Base-by-base conservation (phyloP, 768 basidiomycete species). In the Rhodotorula kratochvilovae region DNA sequence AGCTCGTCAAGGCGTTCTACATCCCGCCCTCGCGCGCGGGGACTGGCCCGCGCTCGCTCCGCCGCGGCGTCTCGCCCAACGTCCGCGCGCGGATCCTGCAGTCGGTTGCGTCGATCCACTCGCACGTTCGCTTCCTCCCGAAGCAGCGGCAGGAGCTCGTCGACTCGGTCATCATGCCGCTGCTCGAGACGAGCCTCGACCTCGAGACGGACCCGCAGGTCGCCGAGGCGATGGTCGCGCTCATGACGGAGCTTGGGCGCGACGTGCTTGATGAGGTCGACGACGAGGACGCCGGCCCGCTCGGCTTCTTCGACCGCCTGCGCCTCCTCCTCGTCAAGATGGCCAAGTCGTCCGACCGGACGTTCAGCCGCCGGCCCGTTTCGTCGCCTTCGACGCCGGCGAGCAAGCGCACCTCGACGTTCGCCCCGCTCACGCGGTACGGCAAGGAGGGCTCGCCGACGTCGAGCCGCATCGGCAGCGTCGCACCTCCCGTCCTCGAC, bases 111-210 rank as follows among this genome's bases (percentile, higher is more conserved):
- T 74, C 79, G 21, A 75, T 82, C 0, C 81, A 80, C 63, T 62
- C 60, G 17, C 78, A 78, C 63, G 77, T 80, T 27, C 78, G 80
- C 33, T 79, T 78, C 27, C 69, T 80, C 45, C 66, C 76, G 27
- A 75, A 68, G 19, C 71, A 77, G 7, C 73, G 81, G 23, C 63
- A 70, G 2, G 72, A 76, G 50, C 74, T 82, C 5, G 78, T 82
- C 46, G 74, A 77, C 27, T 51, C 72, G 33, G 78, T 81, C 50
- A 70, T 83, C 56, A 74, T 82, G 36, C 81, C 81, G 5, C 76
- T 82, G 43, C 68, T 81, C 27, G 81, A 82, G 66, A 69, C 77
- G 46, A 78, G 77, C 15, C 69, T 82, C 36, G 67, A 78, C 53
- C 64, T 71, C 27, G 79, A 81, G 68, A 69, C 68, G 61, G 80